Conservation (phyloP, 495 filamentous ascomycete genomes). For the Penicillium crystallinum region DNA sequence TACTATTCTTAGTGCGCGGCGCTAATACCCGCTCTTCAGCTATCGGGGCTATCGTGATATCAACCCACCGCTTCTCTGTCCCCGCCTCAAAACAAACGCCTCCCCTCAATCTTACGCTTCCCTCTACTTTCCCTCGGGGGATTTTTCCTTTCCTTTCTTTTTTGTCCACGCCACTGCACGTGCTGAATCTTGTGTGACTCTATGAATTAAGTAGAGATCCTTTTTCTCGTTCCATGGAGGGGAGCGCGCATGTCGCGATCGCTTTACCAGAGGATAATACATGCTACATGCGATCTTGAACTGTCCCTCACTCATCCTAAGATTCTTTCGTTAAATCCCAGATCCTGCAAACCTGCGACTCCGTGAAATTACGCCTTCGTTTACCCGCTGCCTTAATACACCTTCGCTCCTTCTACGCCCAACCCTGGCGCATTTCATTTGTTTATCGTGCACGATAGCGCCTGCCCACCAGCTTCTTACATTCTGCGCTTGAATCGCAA, state of each 20-base stretch:
- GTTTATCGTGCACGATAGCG: constrained; percentile 5
- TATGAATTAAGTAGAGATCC: constrained; percentile 5
- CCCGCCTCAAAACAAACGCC: constrained; percentile 25
- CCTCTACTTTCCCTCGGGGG: constrained; percentile 1
- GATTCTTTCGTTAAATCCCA: constrained; percentile 4
- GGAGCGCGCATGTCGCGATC: constrained; percentile 13
- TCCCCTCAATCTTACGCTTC: constrained; percentile 6
- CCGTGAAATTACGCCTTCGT: not conserved
- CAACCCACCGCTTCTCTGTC: constrained; percentile 19
- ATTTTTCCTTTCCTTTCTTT: not conserved
- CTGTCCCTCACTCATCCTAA: constrained; percentile 4
- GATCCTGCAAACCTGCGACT: not conserved
- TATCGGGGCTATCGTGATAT: constrained; percentile 25
- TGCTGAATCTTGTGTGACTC: not conserved
- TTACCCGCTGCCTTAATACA: not conserved
- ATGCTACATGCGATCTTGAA: constrained; percentile 9
- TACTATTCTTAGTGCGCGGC: constrained; percentile 8
- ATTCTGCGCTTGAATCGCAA: constrained; percentile 6
- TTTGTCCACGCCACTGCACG: not conserved
- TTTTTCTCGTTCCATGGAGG: constrained; percentile 17
- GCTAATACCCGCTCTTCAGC: constrained; percentile 17
- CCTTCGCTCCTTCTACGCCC: not conserved
- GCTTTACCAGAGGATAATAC: constrained; percentile 6
- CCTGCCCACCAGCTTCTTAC: not conserved
- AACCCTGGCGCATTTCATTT: not conserved